A percentile compares a stretch with the other conserved stretches of the same genome.
Conservation (phyloP, 1,284 basidiomycete species). For the Leccinum angustisporum region DNA sequence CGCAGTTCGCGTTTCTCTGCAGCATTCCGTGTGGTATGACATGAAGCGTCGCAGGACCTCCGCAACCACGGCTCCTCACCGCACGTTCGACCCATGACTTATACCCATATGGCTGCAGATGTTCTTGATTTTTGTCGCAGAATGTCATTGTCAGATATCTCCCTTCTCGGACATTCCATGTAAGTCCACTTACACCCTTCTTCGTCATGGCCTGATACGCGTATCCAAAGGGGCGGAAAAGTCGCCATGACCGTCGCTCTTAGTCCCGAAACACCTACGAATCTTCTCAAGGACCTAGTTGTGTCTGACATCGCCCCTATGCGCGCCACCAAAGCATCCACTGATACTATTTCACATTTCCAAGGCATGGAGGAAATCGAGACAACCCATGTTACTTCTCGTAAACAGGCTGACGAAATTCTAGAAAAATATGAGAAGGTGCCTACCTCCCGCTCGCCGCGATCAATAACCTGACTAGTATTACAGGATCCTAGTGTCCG, state of each 20-base stretch:
- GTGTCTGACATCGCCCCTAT: conserved; percentile 82
- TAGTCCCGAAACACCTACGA: conserved; percentile 45
- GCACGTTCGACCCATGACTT: conserved; percentile 68
- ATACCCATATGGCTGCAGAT: conserved; percentile 71
- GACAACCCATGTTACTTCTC: conserved; percentile 47
- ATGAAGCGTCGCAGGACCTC: conserved; percentile 57
- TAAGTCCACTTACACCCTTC: conserved; percentile 35
- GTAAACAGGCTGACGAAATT: conserved; percentile 68
- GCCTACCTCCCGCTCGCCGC: conserved; percentile 1
- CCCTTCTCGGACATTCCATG: conserved; percentile 86
- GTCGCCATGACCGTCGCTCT: conserved; percentile 81
- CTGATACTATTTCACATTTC: conserved; percentile 67
- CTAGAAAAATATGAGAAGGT: conserved; percentile 63
- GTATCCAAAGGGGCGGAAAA: conserved; percentile 75
- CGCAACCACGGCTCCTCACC: conserved; percentile 84
- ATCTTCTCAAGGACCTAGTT: conserved; percentile 62
- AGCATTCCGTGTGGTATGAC: conserved; percentile 1
- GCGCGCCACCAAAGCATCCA: conserved; percentile 52
- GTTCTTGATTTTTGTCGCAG: conserved; percentile 59
- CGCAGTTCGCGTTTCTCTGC: conserved; percentile 19
- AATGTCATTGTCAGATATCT: conserved; percentile 56
- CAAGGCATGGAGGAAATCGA: conserved; percentile 73
- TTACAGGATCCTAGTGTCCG: conserved; percentile 65
- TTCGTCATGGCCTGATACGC: conserved; percentile 5
- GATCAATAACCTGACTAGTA: conserved; percentile 4